Evolutionary conservation across 208 protist genomes (phyloP).

Genomic region (Crithidia fasciculata): DNA sequence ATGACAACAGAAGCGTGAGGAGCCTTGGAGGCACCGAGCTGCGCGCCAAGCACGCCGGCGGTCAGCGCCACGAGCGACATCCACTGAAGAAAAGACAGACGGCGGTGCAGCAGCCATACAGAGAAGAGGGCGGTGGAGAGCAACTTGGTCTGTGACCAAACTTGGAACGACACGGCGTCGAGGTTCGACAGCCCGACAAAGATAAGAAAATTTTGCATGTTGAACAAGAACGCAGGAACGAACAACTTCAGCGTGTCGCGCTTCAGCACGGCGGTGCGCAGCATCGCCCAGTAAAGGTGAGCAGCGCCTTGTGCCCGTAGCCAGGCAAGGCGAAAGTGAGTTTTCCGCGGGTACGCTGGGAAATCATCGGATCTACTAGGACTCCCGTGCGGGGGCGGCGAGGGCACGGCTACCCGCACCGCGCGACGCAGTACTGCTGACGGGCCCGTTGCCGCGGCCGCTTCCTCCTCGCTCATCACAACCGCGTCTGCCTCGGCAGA

Average conservation of each 20-base stretch:
- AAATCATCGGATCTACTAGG: no score
- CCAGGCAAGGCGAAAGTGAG: not conserved
- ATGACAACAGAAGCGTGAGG: not conserved
- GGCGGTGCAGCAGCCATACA: conserved; percentile 62
- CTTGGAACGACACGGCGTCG: conserved; percentile 76
- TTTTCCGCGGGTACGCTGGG: not conserved
- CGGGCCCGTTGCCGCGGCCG: not conserved
- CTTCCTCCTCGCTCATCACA: not conserved
- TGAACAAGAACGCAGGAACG: conserved; percentile 76
- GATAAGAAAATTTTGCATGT: conserved; percentile 74
- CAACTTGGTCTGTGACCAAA: conserved; percentile 84
- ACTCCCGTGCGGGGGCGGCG: no score
- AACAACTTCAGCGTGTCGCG: conserved; percentile 66
- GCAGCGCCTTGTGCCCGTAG: not conserved
- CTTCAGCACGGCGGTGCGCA: conserved; percentile 36
- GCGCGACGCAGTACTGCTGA: not conserved
- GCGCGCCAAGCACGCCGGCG: conserved; percentile 66
- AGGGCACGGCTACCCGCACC: not conserved
- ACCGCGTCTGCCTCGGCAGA: not conserved
- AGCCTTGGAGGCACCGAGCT: conserved; percentile 24
- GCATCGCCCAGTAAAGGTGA: conserved; percentile 29
- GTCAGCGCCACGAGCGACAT: conserved; percentile 55
- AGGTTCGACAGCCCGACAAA: conserved; percentile 76
- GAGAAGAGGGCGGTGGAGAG: conserved; percentile 77
- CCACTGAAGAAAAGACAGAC: conserved; percentile 72